Percentiles rank a stretch among this genome's conserved stretches.
Evolutionary conservation across 257 asterid genomes (phyloP).

Genomic region (Rubia yunnanensis): DNA sequence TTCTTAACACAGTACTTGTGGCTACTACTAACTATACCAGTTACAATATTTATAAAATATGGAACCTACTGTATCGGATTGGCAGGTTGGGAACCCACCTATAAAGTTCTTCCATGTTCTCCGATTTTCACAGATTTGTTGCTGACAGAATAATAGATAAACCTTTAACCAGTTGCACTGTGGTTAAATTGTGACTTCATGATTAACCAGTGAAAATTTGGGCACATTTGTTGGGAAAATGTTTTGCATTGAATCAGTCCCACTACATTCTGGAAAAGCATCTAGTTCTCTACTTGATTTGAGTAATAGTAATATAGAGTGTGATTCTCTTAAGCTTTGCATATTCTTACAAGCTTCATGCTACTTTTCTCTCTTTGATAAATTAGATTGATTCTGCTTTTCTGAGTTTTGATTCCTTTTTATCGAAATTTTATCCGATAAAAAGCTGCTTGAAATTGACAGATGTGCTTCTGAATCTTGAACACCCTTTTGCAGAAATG

Average conservation of each 20-base stretch:
- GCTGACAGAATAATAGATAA: not conserved
- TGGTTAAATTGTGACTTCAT: no score
- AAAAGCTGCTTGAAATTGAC: not conserved
- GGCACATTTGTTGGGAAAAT: not conserved
- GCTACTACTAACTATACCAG: not conserved
- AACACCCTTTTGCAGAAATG: constrained; percentile 48
- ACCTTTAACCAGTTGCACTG: not conserved
- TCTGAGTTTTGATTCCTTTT: not conserved
- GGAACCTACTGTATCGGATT: not conserved
- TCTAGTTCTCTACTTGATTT: not conserved
- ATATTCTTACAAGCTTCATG: not conserved
- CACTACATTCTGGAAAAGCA: not conserved
- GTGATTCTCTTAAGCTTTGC: not conserved
- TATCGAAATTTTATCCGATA: not conserved
- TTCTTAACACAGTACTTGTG: not conserved
- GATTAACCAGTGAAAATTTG: not conserved
- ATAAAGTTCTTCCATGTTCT: not conserved
- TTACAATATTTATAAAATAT: not conserved
- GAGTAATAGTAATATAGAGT: not conserved
- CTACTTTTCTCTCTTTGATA: not conserved
- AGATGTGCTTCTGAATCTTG: not conserved
- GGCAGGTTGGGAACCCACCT: not conserved
- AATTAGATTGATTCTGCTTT: not conserved
- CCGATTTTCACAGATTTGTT: not conserved
- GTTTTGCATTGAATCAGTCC: not conserved